Base-by-base conservation (phyloP, 805 yeast genomes). In the Candida loeiensis region DNA sequence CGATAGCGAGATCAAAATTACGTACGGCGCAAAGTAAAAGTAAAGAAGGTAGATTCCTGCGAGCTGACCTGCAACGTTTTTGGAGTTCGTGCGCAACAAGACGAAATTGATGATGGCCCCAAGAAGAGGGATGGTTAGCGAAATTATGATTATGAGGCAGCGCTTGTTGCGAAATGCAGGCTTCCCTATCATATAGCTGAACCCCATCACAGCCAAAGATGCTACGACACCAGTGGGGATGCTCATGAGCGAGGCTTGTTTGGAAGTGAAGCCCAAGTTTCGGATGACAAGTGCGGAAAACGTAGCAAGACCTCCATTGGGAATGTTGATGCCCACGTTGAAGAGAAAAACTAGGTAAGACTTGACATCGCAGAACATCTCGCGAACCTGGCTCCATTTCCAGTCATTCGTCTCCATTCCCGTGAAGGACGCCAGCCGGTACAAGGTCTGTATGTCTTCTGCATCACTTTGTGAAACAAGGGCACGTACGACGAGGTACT, bases 21-120 rank as follows among this genome's bases (percentile, higher is more conserved):
- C 63, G 43, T 64, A 63, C 12, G 53, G 50, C 17, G 54, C 46
- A 32, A 58, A 56, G 47, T 55, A 57, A 30, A 58, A 54, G 55
- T 64, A 67, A 64, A 66, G 59, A 39, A 58, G 47, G 48, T 56
- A 58, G 37, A 56, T 48, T 3, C 62, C 63, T 1, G 55, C 41
- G 37, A 57, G 45, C 34, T 50, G 43, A 32, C 57, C 45, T 24
- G 51, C 50, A 12, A 54, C 43, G 26, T 57, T 50, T 17, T 18
- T 38, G 21, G 37, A 25, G 28, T 24, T 25, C 4, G 30, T 13
- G 12, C 17, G 22, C 26, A 33, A 16, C 16, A 27, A 19, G 12
- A 28, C 28, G 32, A 18, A 26, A 37, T 38, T 44, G 19, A 58
- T 34, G 27, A 51, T 53, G 28, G 61, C 59, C 21, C 62, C 63